These are phyloP conservation scores for Candida sithepensis DNA, from an alignment of 805 yeast species.

Conservation along the genomic window DNA sequence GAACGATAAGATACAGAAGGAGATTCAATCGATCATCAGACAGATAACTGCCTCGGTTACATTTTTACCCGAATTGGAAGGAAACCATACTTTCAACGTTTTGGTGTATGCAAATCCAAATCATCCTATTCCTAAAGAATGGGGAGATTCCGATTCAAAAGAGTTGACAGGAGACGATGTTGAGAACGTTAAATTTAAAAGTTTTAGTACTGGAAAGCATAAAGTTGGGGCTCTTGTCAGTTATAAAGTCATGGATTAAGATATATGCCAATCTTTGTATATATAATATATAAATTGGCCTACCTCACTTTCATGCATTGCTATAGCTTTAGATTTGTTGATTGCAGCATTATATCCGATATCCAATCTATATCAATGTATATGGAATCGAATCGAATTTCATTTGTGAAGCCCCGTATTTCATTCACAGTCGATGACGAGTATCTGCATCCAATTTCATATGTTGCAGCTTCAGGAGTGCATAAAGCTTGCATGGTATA, in stretches of 20 bases:
- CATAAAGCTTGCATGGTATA: too few species aligned
- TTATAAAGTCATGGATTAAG: conserved; percentile 36
- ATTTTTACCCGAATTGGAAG: conserved; percentile 70
- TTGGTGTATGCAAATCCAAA: conserved; percentile 74
- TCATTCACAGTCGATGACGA: too few species aligned
- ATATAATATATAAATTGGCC: too few species aligned
- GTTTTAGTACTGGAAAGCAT: conserved; percentile 66
- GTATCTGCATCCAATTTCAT: too few species aligned
- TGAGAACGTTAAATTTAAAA: conserved; percentile 67
- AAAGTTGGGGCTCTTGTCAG: conserved; percentile 71
- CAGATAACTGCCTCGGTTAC: conserved; percentile 88
- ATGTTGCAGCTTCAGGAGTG: too few species aligned
- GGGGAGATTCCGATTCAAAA: conserved; percentile 72
- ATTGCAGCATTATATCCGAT: too few species aligned
- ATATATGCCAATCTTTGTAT: too few species aligned
- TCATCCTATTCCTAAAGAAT: conserved; percentile 68
- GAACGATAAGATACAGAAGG: conserved; percentile 55
- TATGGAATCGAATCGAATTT: too few species aligned
- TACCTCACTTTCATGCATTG: too few species aligned
- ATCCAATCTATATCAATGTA: too few species aligned
- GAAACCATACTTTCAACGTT: conserved; percentile 74
- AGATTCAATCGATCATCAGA: conserved; percentile 81
- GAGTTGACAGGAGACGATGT: conserved; percentile 46
- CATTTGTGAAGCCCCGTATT: too few species aligned
- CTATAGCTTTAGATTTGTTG: too few species aligned